Evolutionary conservation across 2,329 filamentous ascomycete species (phyloP).

Genomic region (Fusarium sarcochroum): DNA sequence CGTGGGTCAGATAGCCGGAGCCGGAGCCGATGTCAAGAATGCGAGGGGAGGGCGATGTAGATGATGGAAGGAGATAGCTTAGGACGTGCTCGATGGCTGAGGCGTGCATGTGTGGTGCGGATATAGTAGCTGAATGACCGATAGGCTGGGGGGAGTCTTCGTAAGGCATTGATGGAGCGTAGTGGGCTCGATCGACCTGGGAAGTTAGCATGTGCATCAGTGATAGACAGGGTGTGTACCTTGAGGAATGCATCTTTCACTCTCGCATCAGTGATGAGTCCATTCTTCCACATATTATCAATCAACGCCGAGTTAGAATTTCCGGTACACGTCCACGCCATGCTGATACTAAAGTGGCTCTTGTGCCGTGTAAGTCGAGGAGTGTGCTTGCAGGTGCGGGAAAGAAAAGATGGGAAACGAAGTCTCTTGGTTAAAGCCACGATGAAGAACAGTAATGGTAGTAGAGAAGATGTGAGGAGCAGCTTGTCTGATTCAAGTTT

Average conservation of each 20-base stretch:
- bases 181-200: slow-evolving; percentile 90
- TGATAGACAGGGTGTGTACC: slow-evolving; percentile 58
- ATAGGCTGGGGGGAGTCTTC: slow-evolving; percentile 69
- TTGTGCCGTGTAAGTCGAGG: slow-evolving; percentile 17
- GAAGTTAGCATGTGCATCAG: not conserved
- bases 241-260: slow-evolving; percentile 86
- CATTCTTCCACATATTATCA: slow-evolving; percentile 79
- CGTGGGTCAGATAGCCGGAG: slow-evolving; percentile 87
- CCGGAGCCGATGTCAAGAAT: slow-evolving; percentile 83
- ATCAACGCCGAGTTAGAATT: slow-evolving; percentile 80
- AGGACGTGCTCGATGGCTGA: slow-evolving; percentile 66
- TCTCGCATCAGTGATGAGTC: slow-evolving; percentile 78
- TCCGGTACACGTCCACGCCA: slow-evolving; percentile 94
- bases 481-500: too few species aligned
- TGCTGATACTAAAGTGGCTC: slow-evolving; percentile 57
- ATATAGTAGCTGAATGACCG: slow-evolving; percentile 69
- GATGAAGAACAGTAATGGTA: not conserved
- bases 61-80: slow-evolving; percentile 57
- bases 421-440: slow-evolving; percentile 31
- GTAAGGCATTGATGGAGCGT: slow-evolving; percentile 80
- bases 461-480: not conserved
- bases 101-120: slow-evolving; percentile 74
- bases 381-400: slow-evolving; percentile 3
- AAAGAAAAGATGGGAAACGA: slow-evolving; percentile 1
- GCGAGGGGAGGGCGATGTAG: slow-evolving; percentile 58